Conservation (phyloP, 306 rosid genomes). For the Cotoneaster glaucophyllus region DNA sequence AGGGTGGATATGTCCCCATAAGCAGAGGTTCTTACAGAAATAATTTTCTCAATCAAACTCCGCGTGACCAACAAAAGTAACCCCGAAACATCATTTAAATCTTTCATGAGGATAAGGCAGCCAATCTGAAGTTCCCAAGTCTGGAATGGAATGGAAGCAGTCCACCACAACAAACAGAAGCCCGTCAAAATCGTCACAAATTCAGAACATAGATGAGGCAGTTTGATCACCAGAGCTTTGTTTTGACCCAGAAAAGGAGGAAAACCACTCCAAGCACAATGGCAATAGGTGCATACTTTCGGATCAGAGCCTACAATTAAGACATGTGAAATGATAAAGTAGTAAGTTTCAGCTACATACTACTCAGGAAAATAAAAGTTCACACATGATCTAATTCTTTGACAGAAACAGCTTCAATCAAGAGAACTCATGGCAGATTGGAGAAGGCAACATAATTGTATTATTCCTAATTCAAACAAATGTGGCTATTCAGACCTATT, state of each 20-base stretch:
- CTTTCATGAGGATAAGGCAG: not conserved
- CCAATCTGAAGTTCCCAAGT: not conserved
- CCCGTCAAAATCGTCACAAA: conserved; percentile 11
- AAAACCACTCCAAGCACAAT: conserved; percentile 94
- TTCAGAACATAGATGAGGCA: conserved; percentile 5
- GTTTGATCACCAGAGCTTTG: conserved; percentile 76
- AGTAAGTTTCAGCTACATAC: not conserved
- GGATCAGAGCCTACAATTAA: conserved; percentile 70
- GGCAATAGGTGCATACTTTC: conserved; percentile 98
- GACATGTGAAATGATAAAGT: not conserved
- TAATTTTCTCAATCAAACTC: conserved; percentile 9
- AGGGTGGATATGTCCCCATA: not conserved
- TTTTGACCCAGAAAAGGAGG: conserved; percentile 93
- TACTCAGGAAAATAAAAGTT: not conserved
- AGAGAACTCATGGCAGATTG: not conserved
- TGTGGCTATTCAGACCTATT: not conserved
- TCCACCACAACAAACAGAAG: conserved; percentile 17
- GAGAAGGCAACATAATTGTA: not conserved
- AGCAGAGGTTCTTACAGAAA: conserved; percentile 2
- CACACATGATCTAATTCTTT: not conserved
- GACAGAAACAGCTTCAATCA: not conserved
- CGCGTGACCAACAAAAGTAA: not conserved
- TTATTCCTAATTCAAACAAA: not conserved
- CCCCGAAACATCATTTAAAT: not conserved
- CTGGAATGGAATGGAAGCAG: conserved; percentile 1